These are phyloP conservation scores for Sclerospora graminicola DNA, from an alignment of 352 stramenopile genomes.

Conservation along the genomic window DNA sequence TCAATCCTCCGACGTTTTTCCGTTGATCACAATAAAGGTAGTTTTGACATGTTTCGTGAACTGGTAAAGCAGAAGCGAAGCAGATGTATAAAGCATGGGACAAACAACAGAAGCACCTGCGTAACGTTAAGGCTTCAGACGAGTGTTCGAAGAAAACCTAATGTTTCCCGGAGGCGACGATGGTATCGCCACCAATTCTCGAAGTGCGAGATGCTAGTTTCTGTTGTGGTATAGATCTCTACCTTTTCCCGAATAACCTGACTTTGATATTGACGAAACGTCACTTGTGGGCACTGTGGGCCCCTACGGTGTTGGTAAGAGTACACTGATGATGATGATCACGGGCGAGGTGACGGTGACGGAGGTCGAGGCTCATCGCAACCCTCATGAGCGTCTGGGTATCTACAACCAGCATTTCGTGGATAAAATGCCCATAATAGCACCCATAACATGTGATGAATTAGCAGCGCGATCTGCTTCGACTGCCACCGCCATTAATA, in stretches of 20 bases:
- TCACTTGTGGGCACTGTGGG: constrained; percentile 97
- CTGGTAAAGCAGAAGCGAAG: constrained; percentile 93
- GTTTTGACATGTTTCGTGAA: constrained; percentile 99
- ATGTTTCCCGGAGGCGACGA: constrained; percentile 92
- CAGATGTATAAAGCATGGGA: constrained; percentile 98
- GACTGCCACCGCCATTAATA: too few species aligned
- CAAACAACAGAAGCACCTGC: constrained; percentile 98
- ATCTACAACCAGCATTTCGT: constrained; percentile 98
- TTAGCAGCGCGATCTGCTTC: too few species aligned
- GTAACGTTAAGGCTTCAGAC: constrained; percentile 83
- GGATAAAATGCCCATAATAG: constrained; percentile 96
- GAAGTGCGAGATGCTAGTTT: constrained; percentile 96
- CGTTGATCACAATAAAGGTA: constrained; percentile 98
- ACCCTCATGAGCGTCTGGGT: constrained; percentile 95
- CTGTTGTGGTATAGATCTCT: constrained; percentile 90
- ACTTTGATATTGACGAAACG: constrained; percentile 99
- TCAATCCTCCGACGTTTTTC: too few species aligned
- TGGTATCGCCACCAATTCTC: constrained; percentile 88
- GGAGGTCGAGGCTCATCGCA: constrained; percentile 93
- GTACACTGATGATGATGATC: constrained; percentile 97
- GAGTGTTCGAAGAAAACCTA: constrained; percentile 88
- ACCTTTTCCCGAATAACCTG: constrained; percentile 96
- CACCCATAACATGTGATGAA: too few species aligned
- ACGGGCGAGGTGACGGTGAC: constrained; percentile 91
- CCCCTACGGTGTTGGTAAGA: constrained; percentile 96